A percentile compares a stretch with the other conserved stretches of the same genome.
Conservation (phyloP, 2,329 filamentous ascomycete species). For the Pseudogymnoascus sp. region DNA sequence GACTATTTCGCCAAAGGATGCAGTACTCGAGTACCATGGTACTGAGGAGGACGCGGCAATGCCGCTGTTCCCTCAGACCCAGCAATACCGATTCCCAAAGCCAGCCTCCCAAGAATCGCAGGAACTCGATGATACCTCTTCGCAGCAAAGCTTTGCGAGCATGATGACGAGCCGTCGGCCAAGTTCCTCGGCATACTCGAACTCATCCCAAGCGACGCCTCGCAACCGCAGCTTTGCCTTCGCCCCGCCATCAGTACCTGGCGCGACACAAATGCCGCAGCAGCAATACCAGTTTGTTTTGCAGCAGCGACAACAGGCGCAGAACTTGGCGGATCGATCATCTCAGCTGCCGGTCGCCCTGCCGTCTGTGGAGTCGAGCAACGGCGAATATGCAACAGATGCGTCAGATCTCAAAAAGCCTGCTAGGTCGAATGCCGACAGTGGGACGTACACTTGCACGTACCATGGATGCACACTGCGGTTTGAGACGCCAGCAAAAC, state of each 20-base stretch:
- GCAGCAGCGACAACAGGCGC: conserved; percentile 20
- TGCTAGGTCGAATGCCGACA: conserved; percentile 58
- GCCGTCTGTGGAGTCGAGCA: conserved; percentile 34
- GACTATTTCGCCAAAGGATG: conserved; percentile 93
- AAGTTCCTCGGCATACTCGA: conserved; percentile 28
- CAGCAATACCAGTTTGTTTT: conserved; percentile 29
- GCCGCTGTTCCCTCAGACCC: conserved; percentile 61
- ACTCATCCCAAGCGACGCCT: conserved; percentile 23
- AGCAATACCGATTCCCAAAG: conserved; percentile 29
- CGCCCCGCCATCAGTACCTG: conserved; percentile 33
- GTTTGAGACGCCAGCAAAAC: conserved; percentile 76
- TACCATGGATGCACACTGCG: conserved; percentile 84
- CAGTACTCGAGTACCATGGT: conserved; percentile 76
- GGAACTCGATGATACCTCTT: conserved; percentile 30
- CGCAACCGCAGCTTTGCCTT: conserved; percentile 36
- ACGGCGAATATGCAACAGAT: conserved; percentile 31
- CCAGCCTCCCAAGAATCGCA: conserved; percentile 23
- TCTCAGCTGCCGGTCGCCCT: conserved; percentile 27
- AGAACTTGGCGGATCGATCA: conserved; percentile 21
- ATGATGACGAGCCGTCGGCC: conserved; percentile 35
- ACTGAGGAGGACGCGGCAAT: conserved; percentile 60
- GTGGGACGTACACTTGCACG: conserved; percentile 91
- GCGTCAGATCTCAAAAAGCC: conserved; percentile 39
- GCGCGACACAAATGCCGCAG: conserved; percentile 21
- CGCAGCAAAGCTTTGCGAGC: conserved; percentile 35